A percentile compares a stretch with the other conserved stretches of the same genome.
Evolutionary conservation across 2,329 filamentous ascomycete species (phyloP).

Genomic region (Fusarium xyrophilum): DNA sequence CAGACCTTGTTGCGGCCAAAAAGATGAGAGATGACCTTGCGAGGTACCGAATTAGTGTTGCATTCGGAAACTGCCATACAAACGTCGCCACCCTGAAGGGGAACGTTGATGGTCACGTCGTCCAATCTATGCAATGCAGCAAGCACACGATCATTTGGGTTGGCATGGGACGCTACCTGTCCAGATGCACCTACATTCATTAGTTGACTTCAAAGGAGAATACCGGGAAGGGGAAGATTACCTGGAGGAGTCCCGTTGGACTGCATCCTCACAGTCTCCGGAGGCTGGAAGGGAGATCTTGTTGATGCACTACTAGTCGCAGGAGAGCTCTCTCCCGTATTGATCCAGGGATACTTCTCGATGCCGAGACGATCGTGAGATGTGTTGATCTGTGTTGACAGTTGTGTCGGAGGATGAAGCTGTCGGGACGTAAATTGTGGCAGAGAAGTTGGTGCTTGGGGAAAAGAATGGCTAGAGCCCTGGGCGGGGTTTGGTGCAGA

Average conservation of each 20-base stretch:
- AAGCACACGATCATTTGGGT: slow-evolving; percentile 32
- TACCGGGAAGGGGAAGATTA: not conserved
- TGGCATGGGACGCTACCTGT: slow-evolving; percentile 2
- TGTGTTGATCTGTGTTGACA: slow-evolving; percentile 24
- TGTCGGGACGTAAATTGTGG: slow-evolving; percentile 26
- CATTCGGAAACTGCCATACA: slow-evolving; percentile 67
- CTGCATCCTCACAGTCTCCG: slow-evolving; percentile 4
- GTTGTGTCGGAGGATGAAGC: slow-evolving; percentile 23
- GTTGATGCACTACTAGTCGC: slow-evolving; percentile 10
- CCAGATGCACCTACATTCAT: slow-evolving; percentile 4
- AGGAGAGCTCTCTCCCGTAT: slow-evolving; percentile 20
- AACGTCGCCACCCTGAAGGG: slow-evolving; percentile 41
- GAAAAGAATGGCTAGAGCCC: slow-evolving; percentile 25
- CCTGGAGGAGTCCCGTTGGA: slow-evolving; percentile 15
- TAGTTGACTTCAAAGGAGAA: not conserved
- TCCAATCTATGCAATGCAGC: slow-evolving; percentile 23
- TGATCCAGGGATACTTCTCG: slow-evolving; percentile 25
- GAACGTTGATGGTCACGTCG: slow-evolving; percentile 20
- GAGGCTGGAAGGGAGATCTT: slow-evolving; percentile 19
- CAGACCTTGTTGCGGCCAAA: slow-evolving; percentile 84
- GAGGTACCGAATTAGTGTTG: slow-evolving; percentile 65
- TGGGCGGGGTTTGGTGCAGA: slow-evolving; percentile 57
- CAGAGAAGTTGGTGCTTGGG: slow-evolving; percentile 31
- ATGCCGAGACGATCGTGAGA: slow-evolving; percentile 14
- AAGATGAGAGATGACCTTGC: slow-evolving; percentile 81